Conservation (phyloP, 768 basidiomycete species). For the Russula brevipes region DNA sequence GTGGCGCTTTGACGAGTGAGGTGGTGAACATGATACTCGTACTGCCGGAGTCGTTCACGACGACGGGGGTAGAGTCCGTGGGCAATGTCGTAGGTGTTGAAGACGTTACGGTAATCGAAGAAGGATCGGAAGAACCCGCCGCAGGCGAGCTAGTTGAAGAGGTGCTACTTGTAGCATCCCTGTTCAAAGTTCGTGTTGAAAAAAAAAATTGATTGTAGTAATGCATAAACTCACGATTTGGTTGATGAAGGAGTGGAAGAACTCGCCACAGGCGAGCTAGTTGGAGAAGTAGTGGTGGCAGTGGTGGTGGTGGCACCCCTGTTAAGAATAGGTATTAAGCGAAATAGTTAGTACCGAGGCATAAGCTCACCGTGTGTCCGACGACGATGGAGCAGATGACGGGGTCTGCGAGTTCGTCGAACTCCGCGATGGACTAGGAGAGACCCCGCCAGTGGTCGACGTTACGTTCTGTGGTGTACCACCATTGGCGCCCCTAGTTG, state of each 20-base stretch:
- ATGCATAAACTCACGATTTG: not conserved
- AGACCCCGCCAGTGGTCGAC: not conserved
- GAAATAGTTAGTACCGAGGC: too few relatives aligned
- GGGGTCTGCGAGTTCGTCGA: too few relatives aligned
- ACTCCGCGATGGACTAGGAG: too few relatives aligned
- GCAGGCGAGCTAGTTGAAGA: slow-evolving; percentile 1
- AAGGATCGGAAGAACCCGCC: not conserved
- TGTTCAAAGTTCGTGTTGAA: not conserved
- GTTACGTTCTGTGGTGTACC: too few relatives aligned
- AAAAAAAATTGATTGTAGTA: not conserved
- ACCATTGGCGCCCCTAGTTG: not conserved
- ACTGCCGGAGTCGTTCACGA: slow-evolving; percentile 17
- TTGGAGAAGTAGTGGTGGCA: not conserved
- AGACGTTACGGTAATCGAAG: not conserved
- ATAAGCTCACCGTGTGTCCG: too few relatives aligned
- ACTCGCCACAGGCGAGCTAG: not conserved
- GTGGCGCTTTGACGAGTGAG: slow-evolving; percentile 27
- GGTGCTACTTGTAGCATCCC: not conserved
- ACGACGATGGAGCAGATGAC: too few relatives aligned
- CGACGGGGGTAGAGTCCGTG: not conserved
- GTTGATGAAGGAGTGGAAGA: not conserved
- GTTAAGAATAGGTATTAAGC: too few relatives aligned
- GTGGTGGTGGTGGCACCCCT: too few relatives aligned
- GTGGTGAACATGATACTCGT: slow-evolving; percentile 26
- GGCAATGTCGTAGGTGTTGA: not conserved